Evolutionary conservation across 2,329 filamentous ascomycete genomes (phyloP).

Genomic region (Diaporthe sp.): DNA sequence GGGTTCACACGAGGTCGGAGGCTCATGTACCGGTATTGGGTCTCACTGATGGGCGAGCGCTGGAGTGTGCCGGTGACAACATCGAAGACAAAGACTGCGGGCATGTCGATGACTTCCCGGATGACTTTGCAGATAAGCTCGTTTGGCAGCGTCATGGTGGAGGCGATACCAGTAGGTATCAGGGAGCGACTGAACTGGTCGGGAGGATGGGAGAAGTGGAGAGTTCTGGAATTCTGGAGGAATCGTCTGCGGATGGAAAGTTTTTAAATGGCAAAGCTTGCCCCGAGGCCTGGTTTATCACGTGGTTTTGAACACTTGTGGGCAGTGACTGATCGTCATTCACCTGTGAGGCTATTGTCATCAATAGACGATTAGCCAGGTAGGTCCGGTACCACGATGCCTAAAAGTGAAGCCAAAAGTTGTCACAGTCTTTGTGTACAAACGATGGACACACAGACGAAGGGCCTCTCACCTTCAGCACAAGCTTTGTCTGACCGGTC

Average conservation of each 20-base stretch:
- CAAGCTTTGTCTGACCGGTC: too few species aligned
- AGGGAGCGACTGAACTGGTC: rapidly evolving
- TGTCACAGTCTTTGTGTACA: too few species aligned
- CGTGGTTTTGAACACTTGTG: background rate
- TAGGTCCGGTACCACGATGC: too few species aligned
- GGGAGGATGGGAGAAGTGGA: background rate
- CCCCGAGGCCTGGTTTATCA: background rate
- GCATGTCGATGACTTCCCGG: background rate
- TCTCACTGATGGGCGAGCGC: background rate
- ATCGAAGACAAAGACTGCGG: slow-evolving; percentile 23
- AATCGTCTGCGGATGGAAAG: background rate
- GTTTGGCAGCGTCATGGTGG: background rate
- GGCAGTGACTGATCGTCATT: background rate
- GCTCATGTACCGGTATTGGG: background rate
- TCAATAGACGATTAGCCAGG: too few species aligned
- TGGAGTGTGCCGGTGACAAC: background rate
- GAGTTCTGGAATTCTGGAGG: background rate
- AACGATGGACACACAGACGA: too few species aligned
- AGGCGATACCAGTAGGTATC: background rate
- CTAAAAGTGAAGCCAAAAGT: too few species aligned
- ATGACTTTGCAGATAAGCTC: background rate
- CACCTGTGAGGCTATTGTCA: background rate
- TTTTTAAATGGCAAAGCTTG: background rate
- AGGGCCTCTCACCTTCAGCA: too few species aligned
- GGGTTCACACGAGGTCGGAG: background rate